phyloP scores from a whole-genome alignment of 2,329 filamentous ascomycete species.

The Xylariales sp. region DNA sequence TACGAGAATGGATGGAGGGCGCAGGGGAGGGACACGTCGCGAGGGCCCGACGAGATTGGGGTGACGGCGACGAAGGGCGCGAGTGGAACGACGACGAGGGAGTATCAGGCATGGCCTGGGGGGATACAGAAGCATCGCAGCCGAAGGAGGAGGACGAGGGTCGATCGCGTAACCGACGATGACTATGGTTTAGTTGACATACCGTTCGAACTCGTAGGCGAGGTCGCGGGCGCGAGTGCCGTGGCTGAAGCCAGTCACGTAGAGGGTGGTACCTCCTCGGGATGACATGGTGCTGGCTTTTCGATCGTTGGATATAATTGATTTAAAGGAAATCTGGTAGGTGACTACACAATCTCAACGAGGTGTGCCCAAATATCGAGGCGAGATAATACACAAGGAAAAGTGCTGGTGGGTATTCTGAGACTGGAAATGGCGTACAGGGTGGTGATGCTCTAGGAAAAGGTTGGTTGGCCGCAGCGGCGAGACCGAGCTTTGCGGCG shows the following conservation, averaged over 20 bases:
- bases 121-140: constrained; percentile 34
- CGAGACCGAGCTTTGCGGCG: background rate
- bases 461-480: constrained; percentile 1
- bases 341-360: too few relatives aligned
- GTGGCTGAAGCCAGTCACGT: constrained; percentile 98
- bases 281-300: constrained; percentile 59
- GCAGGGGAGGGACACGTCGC: constrained; percentile 31
- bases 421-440: too few relatives aligned
- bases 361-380: too few relatives aligned
- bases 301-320: too few relatives aligned
- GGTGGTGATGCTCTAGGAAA: constrained; percentile 1
- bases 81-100: constrained; percentile 25
- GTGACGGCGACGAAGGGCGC: constrained; percentile 11
- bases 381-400: too few relatives aligned
- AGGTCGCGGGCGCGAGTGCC: constrained; percentile 98
- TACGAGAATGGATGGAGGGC: constrained; percentile 25
- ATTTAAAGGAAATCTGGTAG: too few relatives aligned
- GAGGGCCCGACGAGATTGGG: constrained; percentile 32
- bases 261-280: constrained; percentile 88
- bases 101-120: too few relatives aligned
- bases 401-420: too few relatives aligned
- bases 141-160: constrained; percentile 32
- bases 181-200: constrained; percentile 62
- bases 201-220: constrained; percentile 99
- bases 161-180: constrained; percentile 43